These are phyloP conservation scores for Aspergillus sp. DNA, from an alignment of 2,329 filamentous ascomycete species.

Conservation along the genomic window DNA sequence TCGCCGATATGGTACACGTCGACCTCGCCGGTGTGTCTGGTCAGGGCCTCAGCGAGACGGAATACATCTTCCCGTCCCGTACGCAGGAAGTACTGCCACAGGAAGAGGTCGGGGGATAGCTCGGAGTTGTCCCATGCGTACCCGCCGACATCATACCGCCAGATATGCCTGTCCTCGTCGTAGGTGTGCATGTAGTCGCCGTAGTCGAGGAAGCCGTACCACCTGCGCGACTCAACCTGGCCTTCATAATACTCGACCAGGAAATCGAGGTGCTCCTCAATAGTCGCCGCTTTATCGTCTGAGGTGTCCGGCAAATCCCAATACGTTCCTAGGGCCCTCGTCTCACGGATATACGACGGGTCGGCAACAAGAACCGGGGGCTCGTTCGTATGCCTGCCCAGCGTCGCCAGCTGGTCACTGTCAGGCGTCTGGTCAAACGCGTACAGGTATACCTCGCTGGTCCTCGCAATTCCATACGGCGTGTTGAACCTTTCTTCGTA, in stretches of 20 bases:
- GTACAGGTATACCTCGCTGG: conserved; percentile 57
- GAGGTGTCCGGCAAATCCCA: neutral
- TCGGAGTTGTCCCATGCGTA: conserved; percentile 68
- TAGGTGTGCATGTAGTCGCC: conserved; percentile 66
- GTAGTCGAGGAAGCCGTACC: conserved; percentile 65
- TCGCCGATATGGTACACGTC: conserved; percentile 62
- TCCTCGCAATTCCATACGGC: conserved; percentile 58
- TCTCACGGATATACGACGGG: neutral
- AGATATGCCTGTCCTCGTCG: conserved; percentile 58
- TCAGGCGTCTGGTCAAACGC: conserved; percentile 54
- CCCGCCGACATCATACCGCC: conserved; percentile 64
- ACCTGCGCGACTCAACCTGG: conserved; percentile 58
- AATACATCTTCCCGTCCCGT: conserved; percentile 60
- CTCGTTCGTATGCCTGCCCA: conserved; percentile 30
- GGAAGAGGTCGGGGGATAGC: conserved; percentile 61
- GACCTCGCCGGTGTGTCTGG: conserved; percentile 60
- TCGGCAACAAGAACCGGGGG: neutral
- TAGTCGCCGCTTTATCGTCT: conserved; percentile 33
- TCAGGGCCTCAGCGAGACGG: conserved; percentile 58
- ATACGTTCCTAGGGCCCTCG: neutral
- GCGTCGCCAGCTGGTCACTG: conserved; percentile 28
- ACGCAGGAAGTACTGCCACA: conserved; percentile 63
- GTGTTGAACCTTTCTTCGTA: conserved; percentile 57
- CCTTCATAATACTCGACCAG: conserved; percentile 56
- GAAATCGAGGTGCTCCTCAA: conserved; percentile 58